Evolutionary conservation across 495 filamentous ascomycete genomes (phyloP), one percentile per base, ranked within the genome.

Genomic region (Tuber magnatum): DNA sequence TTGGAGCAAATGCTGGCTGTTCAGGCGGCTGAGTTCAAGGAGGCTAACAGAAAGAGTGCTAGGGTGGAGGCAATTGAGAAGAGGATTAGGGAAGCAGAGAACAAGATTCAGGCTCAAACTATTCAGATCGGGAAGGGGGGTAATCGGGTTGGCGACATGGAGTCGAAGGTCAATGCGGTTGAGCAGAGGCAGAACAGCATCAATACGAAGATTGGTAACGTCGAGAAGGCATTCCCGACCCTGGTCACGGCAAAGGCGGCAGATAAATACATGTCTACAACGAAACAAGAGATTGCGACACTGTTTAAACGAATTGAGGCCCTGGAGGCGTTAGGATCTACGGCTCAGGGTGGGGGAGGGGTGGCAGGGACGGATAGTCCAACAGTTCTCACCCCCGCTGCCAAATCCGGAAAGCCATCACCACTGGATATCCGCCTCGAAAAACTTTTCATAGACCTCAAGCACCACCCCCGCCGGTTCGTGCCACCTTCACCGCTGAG

Each of bases 381-480:
- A 65, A 65, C 1, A 0, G 28, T 65, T 35, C 56, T 65, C 56
- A 65, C 56, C 32, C 56, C 56, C 0, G 56, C 56, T 35, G 56
- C 56, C 28, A 65, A 65, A 65, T 65, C 56, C 4, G 56, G 56
- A 18, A 65, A 65, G 32, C 56, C 56, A 35, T 65, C 56, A 32
- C 56, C 56, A 35, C 56, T 65, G 12, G 56, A 65, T 32, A 65
- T 65, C 56, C 56, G 56, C 16, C 56, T 65, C 14, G 56, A 65
- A 65, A 65, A 20, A 35, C 56, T 65, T 35, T 65, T 65, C 56
- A 35, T 65, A 10, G 56, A 65, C 28, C 56, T 65, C 56, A 65
- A 65, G 35, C n/a, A 24, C 7, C 74, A 70, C 38, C 46, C 20
- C 40, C 74, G 74, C 35, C 44, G 74, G 2, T 75, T 75, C 48